phyloP scores from a whole-genome alignment of 208 protist species.

The Trypanosoma caninum region DNA sequence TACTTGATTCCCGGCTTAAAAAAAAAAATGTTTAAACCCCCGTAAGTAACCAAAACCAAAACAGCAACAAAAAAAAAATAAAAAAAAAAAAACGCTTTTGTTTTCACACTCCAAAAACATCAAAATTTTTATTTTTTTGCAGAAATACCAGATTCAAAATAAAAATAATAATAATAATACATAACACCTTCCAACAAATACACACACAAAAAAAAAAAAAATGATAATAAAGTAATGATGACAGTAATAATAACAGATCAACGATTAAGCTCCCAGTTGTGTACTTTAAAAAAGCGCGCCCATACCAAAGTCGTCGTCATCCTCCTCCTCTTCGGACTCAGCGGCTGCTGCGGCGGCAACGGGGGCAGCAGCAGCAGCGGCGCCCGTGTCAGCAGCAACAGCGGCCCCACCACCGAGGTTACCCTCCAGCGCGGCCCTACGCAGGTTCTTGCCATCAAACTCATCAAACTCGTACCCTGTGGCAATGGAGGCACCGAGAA shows the following conservation, averaged over 20 bases:
- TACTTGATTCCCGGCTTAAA: no score
- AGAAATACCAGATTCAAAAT: background rate
- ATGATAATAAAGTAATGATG: conserved; percentile 1
- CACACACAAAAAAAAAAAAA: conserved; percentile 4
- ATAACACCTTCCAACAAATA: background rate
- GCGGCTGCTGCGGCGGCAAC: conserved; percentile 37
- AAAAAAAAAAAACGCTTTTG: no score
- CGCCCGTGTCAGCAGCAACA: conserved; percentile 44
- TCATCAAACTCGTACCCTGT: conserved; percentile 93
- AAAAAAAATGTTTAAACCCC: no score
- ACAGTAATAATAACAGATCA: conserved; percentile 7
- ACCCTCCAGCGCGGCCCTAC: conserved; percentile 86
- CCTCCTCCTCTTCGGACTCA: conserved; percentile 64
- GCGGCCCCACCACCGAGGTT: conserved; percentile 73
- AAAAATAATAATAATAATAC: conserved; percentile 1
- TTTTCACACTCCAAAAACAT: no score
- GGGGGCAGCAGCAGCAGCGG: conserved; percentile 29
- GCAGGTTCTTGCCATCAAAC: conserved; percentile 80
- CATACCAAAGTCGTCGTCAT: conserved; percentile 80
- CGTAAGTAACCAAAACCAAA: no score
- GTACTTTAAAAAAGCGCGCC: conserved; percentile 1
- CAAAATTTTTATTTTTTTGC: no score
- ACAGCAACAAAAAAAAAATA: no score
- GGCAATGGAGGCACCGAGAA: conserved; percentile 94
- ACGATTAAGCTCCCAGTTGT: background rate